Conservation (phyloP, 257 asterid genomes). For the Nicotiana benthamiana region DNA sequence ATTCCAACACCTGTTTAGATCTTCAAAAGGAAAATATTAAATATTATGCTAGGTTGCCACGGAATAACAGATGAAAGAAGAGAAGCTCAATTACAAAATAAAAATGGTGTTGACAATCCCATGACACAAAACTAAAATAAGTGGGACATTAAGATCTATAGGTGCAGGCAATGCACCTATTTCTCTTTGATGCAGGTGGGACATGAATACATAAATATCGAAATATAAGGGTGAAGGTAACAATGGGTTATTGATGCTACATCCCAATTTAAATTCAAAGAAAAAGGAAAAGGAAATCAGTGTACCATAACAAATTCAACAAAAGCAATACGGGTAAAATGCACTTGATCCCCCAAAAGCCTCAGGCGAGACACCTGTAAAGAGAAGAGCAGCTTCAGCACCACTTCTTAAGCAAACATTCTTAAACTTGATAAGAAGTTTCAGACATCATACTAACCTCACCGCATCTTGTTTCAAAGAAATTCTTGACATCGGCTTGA, state of each 20-base stretch:
- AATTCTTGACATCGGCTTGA: constrained; percentile 74
- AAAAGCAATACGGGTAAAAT: constrained; percentile 84
- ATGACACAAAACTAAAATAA: neutral
- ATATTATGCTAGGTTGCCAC: neutral
- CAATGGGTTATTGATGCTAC: neutral
- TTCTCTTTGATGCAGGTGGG: neutral
- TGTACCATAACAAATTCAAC: constrained; percentile 77
- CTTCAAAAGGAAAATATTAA: neutral
- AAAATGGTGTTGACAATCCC: neutral
- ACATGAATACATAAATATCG: too few relatives aligned
- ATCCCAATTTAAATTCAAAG: neutral
- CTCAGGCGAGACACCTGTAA: constrained; percentile 86
- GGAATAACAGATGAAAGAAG: neutral
- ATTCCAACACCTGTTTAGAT: neutral
- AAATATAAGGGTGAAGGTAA: neutral
- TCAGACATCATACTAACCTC: constrained; percentile 40
- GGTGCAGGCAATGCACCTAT: neutral
- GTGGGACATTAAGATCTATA: neutral
- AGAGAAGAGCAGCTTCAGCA: neutral
- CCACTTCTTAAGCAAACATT: neutral
- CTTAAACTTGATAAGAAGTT: neutral
- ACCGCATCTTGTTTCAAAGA: constrained; percentile 86
- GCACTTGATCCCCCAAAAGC: constrained; percentile 95
- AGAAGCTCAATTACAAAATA: neutral
- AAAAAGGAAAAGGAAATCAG: neutral